Evolutionary conservation across 139 green algal genomes (phyloP), one percentile per base, ranked within the genome.

Genomic region (Chlamydomonas sphaeroides): DNA sequence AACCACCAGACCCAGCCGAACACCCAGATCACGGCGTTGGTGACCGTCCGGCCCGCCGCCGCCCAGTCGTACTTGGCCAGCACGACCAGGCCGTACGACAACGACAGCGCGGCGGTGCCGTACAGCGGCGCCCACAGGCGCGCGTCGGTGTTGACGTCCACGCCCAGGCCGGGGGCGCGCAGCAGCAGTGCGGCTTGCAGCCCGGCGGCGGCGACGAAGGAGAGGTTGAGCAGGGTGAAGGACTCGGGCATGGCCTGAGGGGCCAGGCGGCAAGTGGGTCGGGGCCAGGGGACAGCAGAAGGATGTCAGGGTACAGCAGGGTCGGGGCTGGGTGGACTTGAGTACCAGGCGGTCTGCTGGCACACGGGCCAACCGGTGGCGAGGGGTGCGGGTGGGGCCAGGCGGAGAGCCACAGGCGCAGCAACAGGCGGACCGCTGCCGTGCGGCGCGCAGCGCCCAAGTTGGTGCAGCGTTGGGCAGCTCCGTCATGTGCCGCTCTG

Each of bases 61-160:
- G 26, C 4, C 76, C 76, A 83, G 62, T 83, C 76, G 23, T 74
- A 53, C 20, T n/a, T 25, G 1, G 41, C 17, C 65, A 73, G 10
- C 42, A 30, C 76, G 23, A 42, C 42, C 20, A 65, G 23, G 17
- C 36, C 76, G 76, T 83, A 83, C 62, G 66, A 8, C 45, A 65
- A 23, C 62, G 23, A 25, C 36, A 51, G 36, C 2, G 51, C 32
- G 23, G 30, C 41, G 18, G 76, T 74, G 32, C 45, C 63, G 62
- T 74, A 83, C 62, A 83, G 30, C 32, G 76, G 63, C 21, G 63
- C 76, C 76, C 76, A 83, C 33, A 83, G 76, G 63, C 63, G 45
- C 3, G 30, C 63, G 45, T 83, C 76, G 42, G 33, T 72, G 63
- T 83, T 83, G 32, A 83, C 76, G 76, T 83, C 26, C 32, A 74